A percentile compares a stretch with the other conserved stretches of the same genome.
Evolutionary conservation across 768 basidiomycete genomes (phyloP).

Genomic region (Tylopilus subfusipes): DNA sequence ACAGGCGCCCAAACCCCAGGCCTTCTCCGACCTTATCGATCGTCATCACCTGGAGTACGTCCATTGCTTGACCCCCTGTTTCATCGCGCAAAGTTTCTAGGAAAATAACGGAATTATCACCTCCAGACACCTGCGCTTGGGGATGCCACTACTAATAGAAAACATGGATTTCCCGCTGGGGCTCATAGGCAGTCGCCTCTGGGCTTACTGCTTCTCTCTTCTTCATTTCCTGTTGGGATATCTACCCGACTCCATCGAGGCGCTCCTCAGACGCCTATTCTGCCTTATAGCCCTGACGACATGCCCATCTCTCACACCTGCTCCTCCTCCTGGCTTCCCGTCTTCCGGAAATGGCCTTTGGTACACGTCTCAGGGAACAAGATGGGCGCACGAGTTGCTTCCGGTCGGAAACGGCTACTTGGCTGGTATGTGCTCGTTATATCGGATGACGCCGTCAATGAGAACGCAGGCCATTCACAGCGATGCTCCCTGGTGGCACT

Average conservation of each 20-base stretch:
- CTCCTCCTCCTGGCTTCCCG: constrained; percentile 52
- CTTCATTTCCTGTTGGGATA: constrained; percentile 12
- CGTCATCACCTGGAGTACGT: neutral
- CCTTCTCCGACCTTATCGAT: no score
- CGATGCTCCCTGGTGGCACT: constrained; percentile 64
- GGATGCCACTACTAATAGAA: neutral
- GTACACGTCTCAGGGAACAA: constrained; percentile 51
- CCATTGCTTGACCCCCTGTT: neutral
- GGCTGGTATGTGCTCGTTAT: constrained; percentile 41
- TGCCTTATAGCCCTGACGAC: constrained; percentile 21
- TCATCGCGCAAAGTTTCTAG: neutral
- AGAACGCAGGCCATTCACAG: constrained; percentile 30
- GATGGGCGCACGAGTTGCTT: constrained; percentile 60
- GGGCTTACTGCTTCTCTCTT: constrained; percentile 13
- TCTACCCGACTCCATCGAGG: constrained; percentile 18
- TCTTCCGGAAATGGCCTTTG: constrained; percentile 72
- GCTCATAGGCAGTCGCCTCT: constrained; percentile 15
- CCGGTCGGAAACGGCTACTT: constrained; percentile 75
- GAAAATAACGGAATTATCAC: neutral
- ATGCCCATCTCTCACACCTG: constrained; percentile 15
- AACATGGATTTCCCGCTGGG: constrained; percentile 23
- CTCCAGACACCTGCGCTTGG: neutral
- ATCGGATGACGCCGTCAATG: neutral
- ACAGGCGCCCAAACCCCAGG: neutral
- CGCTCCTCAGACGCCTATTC: constrained; percentile 17